Evolutionary conservation across 495 filamentous ascomycete genomes (phyloP).

Genomic region (Thozetella sp.): DNA sequence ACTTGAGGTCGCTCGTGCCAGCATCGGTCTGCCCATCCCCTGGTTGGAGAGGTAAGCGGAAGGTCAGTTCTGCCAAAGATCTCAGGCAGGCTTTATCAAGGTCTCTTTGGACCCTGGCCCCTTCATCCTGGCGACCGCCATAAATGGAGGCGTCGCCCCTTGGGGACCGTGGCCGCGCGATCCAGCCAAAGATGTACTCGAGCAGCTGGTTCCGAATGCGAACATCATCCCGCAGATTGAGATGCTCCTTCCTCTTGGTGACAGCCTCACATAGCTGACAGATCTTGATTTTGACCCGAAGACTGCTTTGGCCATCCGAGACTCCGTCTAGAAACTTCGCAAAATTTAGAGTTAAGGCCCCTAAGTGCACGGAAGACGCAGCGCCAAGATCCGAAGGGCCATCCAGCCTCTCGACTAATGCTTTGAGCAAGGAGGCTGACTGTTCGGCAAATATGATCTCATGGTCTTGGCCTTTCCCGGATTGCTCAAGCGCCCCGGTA

Average conservation of each 20-base stretch:
- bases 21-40: conserved; percentile 63
- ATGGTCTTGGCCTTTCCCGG: conserved; percentile 54
- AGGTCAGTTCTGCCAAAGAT: conserved; percentile 62
- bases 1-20: conserved; percentile 62
- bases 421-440: conserved; percentile 60
- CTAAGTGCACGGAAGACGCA: conserved; percentile 59
- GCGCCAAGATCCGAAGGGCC: conserved; percentile 58
- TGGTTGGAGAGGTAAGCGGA: conserved; percentile 63
- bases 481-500: conserved; percentile 47
- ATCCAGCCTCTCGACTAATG: conserved; percentile 61
- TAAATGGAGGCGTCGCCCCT: conserved; percentile 17
- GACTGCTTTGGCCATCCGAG: conserved; percentile 47
- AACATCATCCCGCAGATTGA: conserved; percentile 67
- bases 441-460: conserved; percentile 67
- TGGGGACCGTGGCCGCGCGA: conserved; percentile 54
- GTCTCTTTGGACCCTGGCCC: conserved; percentile 56
- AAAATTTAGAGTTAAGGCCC: conserved; percentile 59
- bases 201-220: conserved; percentile 65
- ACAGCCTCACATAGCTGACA: conserved; percentile 66
- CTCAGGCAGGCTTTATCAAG: conserved; percentile 64
- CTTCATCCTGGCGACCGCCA: conserved; percentile 47
- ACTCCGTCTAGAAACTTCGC: conserved; percentile 61
- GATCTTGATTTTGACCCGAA: conserved; percentile 66
- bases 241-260: conserved; percentile 64
- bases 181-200: conserved; percentile 66